Base-by-base conservation (phyloP, 805 yeast species). In the Diddensiella caesifluorescens region DNA sequence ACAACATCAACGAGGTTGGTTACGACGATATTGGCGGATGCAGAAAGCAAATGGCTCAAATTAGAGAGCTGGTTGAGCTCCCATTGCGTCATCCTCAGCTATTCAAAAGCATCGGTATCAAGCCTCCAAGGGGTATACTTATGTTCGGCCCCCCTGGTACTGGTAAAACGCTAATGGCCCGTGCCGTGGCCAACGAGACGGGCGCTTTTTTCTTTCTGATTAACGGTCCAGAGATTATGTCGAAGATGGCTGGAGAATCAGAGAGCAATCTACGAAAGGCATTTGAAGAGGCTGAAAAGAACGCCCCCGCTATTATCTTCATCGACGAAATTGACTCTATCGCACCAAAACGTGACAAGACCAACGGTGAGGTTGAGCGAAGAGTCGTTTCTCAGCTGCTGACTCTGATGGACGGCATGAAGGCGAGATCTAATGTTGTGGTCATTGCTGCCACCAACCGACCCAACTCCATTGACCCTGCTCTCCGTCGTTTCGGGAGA, bases 331-430 rank as follows among this genome's bases (percentile, higher is more conserved):
- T 92, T 52, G 98, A 92, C 65, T 90, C 97, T 12, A 92, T 92
- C 59, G 98, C 98, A 39, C 98, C 98, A 65, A 92, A 92, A 82
- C 87, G 98, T 74, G 98, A 92, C 73, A 92, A 92, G 80, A 92
- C 98, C 41, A 92, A 92, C 63, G 98, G 98, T 71, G 98, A 92
- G 69, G 98, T 92, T 56, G 99, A 92, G 71, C 82, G 98, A 72
- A 83, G 99, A 73, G 98, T 92, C 44, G 99, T 92, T 48, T 90
- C 97, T 22, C 98, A 92, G 71, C 76, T 92, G 61, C 78, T 92
- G 63, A 92, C 99, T 15, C 75, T 92, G 55, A 92, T 92, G 99
- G 99, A 92, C 63, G 99, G 98, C 74, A 92, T 92, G 98, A 90
- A 90, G 70, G 95, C 97, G n/a, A 82, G 98, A 68, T 83, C 97